Evolutionary conservation across 371 early-diverging fungal species (phyloP).

Genomic region (Amoeboaphelidium occidentale): DNA sequence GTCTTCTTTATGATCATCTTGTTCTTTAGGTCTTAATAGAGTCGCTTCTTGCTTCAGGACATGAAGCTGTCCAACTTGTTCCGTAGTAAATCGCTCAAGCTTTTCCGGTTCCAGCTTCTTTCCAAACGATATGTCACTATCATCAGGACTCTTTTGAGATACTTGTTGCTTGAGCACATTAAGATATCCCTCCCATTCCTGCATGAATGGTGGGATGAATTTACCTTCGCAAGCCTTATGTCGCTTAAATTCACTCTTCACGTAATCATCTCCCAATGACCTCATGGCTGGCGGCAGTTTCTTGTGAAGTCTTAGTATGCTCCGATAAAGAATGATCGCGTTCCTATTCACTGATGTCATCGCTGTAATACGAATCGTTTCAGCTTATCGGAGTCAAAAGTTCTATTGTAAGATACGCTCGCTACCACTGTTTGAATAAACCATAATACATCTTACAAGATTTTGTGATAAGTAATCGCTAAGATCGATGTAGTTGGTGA

Average conservation of each 20-base stretch:
- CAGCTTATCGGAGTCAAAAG: too few relatives aligned
- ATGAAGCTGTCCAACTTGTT: neutral
- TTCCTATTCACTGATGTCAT: too few relatives aligned
- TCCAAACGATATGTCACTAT: neutral
- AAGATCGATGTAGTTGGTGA: too few relatives aligned
- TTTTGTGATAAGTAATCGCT: too few relatives aligned
- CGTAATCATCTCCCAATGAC: slow-evolving; percentile 14
- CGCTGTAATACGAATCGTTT: too few relatives aligned
- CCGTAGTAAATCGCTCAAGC: neutral
- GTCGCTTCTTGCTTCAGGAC: neutral
- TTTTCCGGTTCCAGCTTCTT: neutral
- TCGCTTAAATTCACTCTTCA: slow-evolving; percentile 9
- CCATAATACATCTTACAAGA: too few relatives aligned
- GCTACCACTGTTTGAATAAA: too few relatives aligned
- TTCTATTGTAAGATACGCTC: too few relatives aligned
- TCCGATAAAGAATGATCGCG: too few relatives aligned
- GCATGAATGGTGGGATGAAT: slow-evolving; percentile 4
- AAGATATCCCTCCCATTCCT: neutral
- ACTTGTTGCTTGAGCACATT: neutral
- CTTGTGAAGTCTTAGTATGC: slow-evolving; percentile 12
- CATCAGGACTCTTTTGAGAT: neutral
- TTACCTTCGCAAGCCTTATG: slow-evolving; percentile 5
- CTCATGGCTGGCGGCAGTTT: slow-evolving; percentile 12
- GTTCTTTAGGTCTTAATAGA: neutral
- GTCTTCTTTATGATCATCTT: neutral